Percentiles rank a stretch among this genome's conserved stretches.
These are phyloP conservation scores for Ailanthus altissimus DNA, from an alignment of 345 rosid species.

Conservation along the genomic window DNA sequence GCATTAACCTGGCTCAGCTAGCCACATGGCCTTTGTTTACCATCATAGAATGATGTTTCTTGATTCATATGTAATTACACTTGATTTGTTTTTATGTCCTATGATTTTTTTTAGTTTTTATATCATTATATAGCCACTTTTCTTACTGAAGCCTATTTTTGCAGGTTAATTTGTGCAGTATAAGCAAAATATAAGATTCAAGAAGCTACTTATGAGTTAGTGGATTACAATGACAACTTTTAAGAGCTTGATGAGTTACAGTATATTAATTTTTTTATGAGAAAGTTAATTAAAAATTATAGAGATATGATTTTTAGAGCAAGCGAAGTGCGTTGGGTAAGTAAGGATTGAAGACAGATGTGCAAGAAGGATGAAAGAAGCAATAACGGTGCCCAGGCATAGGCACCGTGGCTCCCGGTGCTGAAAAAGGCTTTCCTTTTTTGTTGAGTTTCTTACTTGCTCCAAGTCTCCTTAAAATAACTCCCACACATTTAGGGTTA, in stretches of 20 bases:
- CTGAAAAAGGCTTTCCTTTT: too few relatives aligned
- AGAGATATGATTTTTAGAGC: too few relatives aligned
- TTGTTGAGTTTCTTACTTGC: too few relatives aligned
- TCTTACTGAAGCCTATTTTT: slow-evolving; percentile 19
- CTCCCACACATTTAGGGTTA: too few relatives aligned
- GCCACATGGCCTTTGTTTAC: slow-evolving; percentile 59
- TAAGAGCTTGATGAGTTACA: slow-evolving; percentile 59
- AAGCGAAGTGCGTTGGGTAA: too few relatives aligned
- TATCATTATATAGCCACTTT: slow-evolving; percentile 2
- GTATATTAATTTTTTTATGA: too few relatives aligned
- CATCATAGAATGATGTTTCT: slow-evolving; percentile 13
- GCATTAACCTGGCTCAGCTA: slow-evolving; percentile 70
- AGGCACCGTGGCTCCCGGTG: too few relatives aligned
- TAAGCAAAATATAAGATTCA: slow-evolving; percentile 85
- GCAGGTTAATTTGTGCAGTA: slow-evolving; percentile 86
- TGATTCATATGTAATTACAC: slow-evolving; percentile 12
- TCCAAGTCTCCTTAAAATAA: too few relatives aligned
- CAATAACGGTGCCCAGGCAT: too few relatives aligned
- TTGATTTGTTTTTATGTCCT: background rate
- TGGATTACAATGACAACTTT: slow-evolving; percentile 40
- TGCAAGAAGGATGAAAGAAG: too few relatives aligned
- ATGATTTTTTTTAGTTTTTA: background rate
- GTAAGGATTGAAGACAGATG: too few relatives aligned
- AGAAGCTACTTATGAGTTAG: slow-evolving; percentile 50
- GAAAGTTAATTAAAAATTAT: too few relatives aligned